These are phyloP conservation scores for Kluyveromyces nonfermentans DNA, from an alignment of 805 yeast species.

Conservation along the genomic window DNA sequence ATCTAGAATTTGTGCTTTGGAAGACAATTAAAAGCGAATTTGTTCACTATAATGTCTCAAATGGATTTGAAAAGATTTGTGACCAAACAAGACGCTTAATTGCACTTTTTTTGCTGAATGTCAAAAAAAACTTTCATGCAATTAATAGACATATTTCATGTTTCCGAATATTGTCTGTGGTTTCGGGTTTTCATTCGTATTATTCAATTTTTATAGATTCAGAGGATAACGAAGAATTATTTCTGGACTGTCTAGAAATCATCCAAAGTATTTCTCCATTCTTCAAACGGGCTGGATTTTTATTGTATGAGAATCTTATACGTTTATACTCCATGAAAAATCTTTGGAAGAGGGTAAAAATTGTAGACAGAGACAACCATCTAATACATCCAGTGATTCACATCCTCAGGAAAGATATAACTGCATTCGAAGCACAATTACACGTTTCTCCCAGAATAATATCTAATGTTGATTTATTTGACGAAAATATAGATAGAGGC, in stretches of 20 bases:
- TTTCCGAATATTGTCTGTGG: conserved; percentile 12
- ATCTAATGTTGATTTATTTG: not conserved
- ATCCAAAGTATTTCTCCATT: conserved; percentile 3
- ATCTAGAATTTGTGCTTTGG: conserved; percentile 19
- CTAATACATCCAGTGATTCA: conserved; percentile 21
- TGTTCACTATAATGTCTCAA: conserved; percentile 15
- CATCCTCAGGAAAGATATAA: conserved; percentile 21
- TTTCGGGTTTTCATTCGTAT: conserved; percentile 20
- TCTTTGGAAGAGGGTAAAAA: conserved; percentile 18
- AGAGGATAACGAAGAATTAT: conserved; percentile 12
- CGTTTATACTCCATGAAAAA: conserved; percentile 11
- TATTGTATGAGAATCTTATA: not conserved
- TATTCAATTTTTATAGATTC: conserved; percentile 16
- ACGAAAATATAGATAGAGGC: not conserved
- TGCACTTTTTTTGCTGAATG: conserved; percentile 13
- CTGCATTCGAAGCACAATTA: not conserved
- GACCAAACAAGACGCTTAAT: conserved; percentile 17
- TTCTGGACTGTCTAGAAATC: conserved; percentile 16
- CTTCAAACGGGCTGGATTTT: not conserved
- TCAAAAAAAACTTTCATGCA: conserved; percentile 6
- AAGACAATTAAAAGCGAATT: conserved; percentile 19
- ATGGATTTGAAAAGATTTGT: conserved; percentile 11
- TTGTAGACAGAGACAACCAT: conserved; percentile 11
- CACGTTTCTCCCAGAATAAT: not conserved
- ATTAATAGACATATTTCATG: conserved; percentile 23